Conservation (phyloP, 2,329 filamentous ascomycete genomes). For the Ophiostoma perfectum region DNA sequence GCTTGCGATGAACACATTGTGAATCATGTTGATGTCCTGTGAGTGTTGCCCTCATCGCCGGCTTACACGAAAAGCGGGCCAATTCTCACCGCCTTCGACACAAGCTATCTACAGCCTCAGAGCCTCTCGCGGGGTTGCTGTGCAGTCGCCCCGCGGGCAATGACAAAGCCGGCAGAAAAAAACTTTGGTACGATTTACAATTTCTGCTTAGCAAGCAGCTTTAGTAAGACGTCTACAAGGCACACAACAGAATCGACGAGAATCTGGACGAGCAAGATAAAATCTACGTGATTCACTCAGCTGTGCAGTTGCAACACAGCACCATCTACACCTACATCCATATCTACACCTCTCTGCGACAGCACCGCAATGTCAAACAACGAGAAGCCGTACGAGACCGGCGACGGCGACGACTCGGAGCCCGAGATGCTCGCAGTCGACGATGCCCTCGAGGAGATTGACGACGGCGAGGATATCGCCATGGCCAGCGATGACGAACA, state of each 20-base stretch:
- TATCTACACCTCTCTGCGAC: neutral
- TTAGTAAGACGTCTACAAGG: neutral
- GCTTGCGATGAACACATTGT: neutral
- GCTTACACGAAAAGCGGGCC: constrained; percentile 10
- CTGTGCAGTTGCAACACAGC: neutral
- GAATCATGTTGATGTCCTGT: neutral
- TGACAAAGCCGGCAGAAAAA: constrained; percentile 17
- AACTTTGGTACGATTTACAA: neutral
- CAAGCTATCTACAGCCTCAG: no score
- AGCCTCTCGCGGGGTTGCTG: constrained; percentile 1
- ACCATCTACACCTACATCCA: neutral
- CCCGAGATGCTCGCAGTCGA: constrained; percentile 69
- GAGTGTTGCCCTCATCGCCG: no score
- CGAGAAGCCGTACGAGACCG: constrained; percentile 36
- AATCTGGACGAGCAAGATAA: neutral
- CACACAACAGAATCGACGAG: constrained; percentile 7
- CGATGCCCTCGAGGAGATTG: constrained; percentile 71
- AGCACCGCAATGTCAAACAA: constrained; percentile 15
- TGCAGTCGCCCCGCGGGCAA: constrained; percentile 9
- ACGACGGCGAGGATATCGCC: constrained; percentile 50
- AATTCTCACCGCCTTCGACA: constrained; percentile 1
- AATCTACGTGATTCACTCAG: neutral
- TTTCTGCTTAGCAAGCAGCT: constrained; percentile 14
- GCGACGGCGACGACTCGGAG: constrained; percentile 47
- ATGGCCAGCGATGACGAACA: constrained; percentile 30